A percentile compares a stretch with the other conserved stretches of the same genome.
phyloP scores from a whole-genome alignment of 78 protist genomes.

The Abeoforma whisleri region DNA sequence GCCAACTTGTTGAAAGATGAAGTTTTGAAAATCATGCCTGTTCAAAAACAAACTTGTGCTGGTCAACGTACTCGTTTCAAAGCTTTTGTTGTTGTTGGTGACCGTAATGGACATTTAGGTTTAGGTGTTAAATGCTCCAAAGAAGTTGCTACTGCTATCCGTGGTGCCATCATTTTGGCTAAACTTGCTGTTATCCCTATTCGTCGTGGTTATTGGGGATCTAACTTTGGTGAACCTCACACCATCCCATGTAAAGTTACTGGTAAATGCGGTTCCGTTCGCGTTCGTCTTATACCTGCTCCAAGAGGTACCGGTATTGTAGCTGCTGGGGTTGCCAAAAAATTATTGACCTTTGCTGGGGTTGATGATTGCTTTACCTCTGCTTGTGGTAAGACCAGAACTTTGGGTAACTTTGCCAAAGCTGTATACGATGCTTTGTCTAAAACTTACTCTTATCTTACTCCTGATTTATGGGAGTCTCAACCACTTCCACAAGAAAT shows the following conservation, averaged over 20 bases:
- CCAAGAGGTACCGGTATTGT: constrained; percentile 99
- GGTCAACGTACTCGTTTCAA: constrained; percentile 99
- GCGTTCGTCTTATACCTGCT: constrained; percentile 97
- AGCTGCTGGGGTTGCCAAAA: constrained; percentile 93
- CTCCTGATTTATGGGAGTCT: constrained; percentile 97
- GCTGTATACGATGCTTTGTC: constrained; percentile 91
- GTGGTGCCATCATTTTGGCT: constrained; percentile 91
- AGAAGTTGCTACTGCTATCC: constrained; percentile 99
- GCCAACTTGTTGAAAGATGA: constrained; percentile 66
- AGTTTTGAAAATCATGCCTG: constrained; percentile 90
- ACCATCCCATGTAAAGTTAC: constrained; percentile 98
- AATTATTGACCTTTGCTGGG: constrained; percentile 94
- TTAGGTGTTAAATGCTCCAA: constrained; percentile 96
- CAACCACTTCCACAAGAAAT: constrained; percentile 64
- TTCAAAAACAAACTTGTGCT: constrained; percentile 99
- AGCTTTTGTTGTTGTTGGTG: constrained; percentile 72
- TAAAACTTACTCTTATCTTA: constrained; percentile 85
- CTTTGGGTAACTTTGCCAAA: constrained; percentile 96
- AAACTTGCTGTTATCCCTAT: constrained; percentile 95
- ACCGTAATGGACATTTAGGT: constrained; percentile 97
- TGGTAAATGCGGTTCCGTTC: constrained; percentile 98
- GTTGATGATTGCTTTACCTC: constrained; percentile 94
- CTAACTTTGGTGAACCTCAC: constrained; percentile 97
- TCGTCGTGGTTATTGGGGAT: constrained; percentile 99
- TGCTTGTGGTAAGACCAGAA: constrained; percentile 89